These are phyloP conservation scores for Danielia reshetovae DNA, from an alignment of 805 yeast species.

Conservation along the genomic window DNA sequence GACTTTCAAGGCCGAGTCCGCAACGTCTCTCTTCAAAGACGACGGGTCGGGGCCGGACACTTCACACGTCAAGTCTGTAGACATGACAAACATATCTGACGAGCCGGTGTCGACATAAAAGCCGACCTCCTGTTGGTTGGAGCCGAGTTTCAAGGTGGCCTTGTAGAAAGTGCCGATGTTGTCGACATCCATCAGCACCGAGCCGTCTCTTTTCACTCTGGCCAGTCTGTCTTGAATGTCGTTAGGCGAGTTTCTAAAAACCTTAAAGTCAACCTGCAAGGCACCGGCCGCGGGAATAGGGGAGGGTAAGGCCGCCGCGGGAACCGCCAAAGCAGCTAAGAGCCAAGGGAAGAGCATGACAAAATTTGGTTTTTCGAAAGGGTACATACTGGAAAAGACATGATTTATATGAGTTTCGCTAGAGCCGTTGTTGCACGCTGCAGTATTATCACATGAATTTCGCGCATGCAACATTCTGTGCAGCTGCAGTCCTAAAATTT, in stretches of 20 bases:
- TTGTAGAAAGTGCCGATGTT: constrained; percentile 3
- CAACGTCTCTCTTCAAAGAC: too few species aligned
- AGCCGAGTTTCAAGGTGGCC: constrained; percentile 17
- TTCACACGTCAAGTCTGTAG: too few species aligned
- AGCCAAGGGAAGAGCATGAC: not conserved
- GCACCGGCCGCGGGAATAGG: constrained; percentile 3
- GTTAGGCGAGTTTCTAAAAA: too few species aligned
- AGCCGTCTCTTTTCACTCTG: not conserved
- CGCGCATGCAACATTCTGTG: too few species aligned
- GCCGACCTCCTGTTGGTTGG: constrained; percentile 22
- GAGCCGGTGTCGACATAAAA: constrained; percentile 41
- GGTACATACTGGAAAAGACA: too few species aligned
- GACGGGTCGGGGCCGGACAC: too few species aligned
- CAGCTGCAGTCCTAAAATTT: too few species aligned
- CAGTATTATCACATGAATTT: too few species aligned
- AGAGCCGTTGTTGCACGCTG: too few species aligned
- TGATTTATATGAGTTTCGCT: too few species aligned
- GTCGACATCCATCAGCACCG: not conserved
- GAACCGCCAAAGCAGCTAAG: constrained; percentile 1
- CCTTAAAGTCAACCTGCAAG: not conserved
- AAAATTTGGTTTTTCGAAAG: too few species aligned
- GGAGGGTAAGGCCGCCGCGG: constrained; percentile 11
- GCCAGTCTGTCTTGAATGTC: too few species aligned
- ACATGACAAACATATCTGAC: constrained; percentile 39
- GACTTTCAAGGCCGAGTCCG: not conserved